A percentile compares a stretch with the other conserved stretches of the same genome.
phyloP scores from a whole-genome alignment of 2,329 filamentous ascomycete species.

The Fonsecaea nubica region DNA sequence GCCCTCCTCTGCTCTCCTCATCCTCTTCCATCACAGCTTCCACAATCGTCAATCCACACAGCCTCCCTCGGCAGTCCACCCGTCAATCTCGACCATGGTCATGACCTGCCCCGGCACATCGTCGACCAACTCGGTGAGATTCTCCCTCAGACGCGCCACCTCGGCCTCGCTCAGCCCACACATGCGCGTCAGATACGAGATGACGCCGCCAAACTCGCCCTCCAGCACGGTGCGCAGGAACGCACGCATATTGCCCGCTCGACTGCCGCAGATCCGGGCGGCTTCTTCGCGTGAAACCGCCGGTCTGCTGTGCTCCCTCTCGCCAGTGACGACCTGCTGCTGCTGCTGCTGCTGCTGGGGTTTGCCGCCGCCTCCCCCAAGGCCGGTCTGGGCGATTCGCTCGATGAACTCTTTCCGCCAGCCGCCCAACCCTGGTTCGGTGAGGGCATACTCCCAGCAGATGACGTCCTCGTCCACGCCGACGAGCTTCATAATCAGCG shows the following conservation, averaged over 20 bases:
- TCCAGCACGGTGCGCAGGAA: slow-evolving; percentile 37
- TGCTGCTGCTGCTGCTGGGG: neutral
- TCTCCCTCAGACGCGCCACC: slow-evolving; percentile 32
- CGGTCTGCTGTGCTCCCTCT: slow-evolving; percentile 14
- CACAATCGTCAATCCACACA: slow-evolving; percentile 27
- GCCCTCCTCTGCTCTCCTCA: neutral
- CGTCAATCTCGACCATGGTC: slow-evolving; percentile 23
- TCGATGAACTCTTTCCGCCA: slow-evolving; percentile 40
- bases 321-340: neutral
- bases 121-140: slow-evolving; percentile 32
- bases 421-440: slow-evolving; percentile 63
- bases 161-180: slow-evolving; percentile 38
- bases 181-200: slow-evolving; percentile 34
- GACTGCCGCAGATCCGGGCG: slow-evolving; percentile 36
- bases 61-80: slow-evolving; percentile 38
- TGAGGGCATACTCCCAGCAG: slow-evolving; percentile 73
- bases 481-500: slow-evolving; percentile 68
- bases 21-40: neutral
- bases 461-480: slow-evolving; percentile 65
- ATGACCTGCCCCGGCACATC: slow-evolving; percentile 29
- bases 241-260: slow-evolving; percentile 39
- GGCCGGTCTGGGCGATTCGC: slow-evolving; percentile 33
- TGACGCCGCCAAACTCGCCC: slow-evolving; percentile 38
- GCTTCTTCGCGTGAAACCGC: slow-evolving; percentile 36
- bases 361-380: slow-evolving; percentile 29